Evolutionary conservation across 2,329 filamentous ascomycete genomes (phyloP).

Genomic region (Ophiostoma triangulosporum): DNA sequence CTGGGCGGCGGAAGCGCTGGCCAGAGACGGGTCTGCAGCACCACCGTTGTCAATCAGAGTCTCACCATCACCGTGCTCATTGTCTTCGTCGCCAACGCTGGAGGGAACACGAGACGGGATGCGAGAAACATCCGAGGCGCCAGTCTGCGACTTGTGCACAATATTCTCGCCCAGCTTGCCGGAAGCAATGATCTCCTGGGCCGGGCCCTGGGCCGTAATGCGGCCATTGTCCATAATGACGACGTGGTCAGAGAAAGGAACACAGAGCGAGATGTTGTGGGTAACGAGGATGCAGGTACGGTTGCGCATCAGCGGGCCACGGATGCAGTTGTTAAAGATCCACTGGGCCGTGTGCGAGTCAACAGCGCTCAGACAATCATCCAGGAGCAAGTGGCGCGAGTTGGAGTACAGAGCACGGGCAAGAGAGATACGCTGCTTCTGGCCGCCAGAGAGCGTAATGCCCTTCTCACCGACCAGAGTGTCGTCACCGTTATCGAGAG

Average conservation of each 20-base stretch:
- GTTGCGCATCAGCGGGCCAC: conserved; percentile 73
- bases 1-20: conserved; percentile 27
- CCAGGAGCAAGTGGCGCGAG: conserved; percentile 77
- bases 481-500: conserved; percentile 82
- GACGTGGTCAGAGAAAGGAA: conserved; percentile 66
- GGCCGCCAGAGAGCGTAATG: conserved; percentile 88
- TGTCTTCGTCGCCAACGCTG: conserved; percentile 53
- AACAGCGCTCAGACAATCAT: conserved; percentile 91
- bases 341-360: conserved; percentile 96
- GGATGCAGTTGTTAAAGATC: conserved; percentile 90
- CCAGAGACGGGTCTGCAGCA: conserved; percentile 31
- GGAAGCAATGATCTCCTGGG: conserved; percentile 68
- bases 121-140: conserved; percentile 56
- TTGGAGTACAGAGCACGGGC: conserved; percentile 96
- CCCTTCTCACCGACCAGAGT: conserved; percentile 95
- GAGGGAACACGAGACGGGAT: conserved; percentile 69
- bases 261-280: conserved; percentile 82
- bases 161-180: conserved; percentile 82
- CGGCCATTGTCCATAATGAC: conserved; percentile 82
- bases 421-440: conserved; percentile 93
- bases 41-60: conserved; percentile 40
- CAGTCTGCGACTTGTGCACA: conserved; percentile 53
- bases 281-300: conserved; percentile 92
- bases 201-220: conserved; percentile 60
- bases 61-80: conserved; percentile 36